These are phyloP conservation scores for Penicillium riverlandense DNA, from an alignment of 495 filamentous ascomycete species.

Conservation along the genomic window DNA sequence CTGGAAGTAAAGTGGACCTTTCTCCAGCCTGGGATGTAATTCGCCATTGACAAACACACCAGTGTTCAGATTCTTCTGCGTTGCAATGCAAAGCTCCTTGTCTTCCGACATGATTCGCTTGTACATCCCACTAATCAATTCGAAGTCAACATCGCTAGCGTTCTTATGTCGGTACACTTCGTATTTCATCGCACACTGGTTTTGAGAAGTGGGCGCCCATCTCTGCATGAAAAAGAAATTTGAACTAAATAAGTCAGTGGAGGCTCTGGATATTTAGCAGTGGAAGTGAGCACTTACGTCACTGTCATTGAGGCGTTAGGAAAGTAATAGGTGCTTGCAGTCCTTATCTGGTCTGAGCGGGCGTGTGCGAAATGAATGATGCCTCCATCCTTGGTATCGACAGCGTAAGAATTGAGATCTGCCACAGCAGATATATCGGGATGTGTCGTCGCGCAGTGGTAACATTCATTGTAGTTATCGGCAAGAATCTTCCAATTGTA, in stretches of 20 bases:
- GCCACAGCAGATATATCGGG: constrained; percentile 31
- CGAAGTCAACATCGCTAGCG: constrained; percentile 35
- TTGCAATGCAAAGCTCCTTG: constrained; percentile 31
- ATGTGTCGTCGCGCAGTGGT: constrained; percentile 40
- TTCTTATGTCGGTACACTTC: constrained; percentile 43
- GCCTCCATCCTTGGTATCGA: constrained; percentile 25
- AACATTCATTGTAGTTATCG: constrained; percentile 48
- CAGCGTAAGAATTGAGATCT: constrained; percentile 28
- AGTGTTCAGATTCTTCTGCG: constrained; percentile 37
- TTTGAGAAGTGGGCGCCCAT: constrained; percentile 31
- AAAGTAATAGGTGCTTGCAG: constrained; percentile 36
- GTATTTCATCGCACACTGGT: constrained; percentile 31
- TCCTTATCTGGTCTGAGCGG: constrained; percentile 25
- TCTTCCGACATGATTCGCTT: constrained; percentile 40
- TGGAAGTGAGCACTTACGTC: constrained; percentile 23
- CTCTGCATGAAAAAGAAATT: constrained; percentile 43
- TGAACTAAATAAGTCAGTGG: constrained; percentile 8
- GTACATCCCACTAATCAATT: constrained; percentile 31
- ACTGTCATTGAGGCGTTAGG: constrained; percentile 38
- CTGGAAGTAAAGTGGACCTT: constrained; percentile 41
- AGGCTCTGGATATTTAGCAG: background rate
- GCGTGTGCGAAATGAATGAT: constrained; percentile 32
- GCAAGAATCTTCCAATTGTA: constrained; percentile 47
- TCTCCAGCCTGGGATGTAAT: constrained; percentile 37
- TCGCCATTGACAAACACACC: constrained; percentile 40